A percentile compares a stretch with the other conserved stretches of the same genome.
phyloP scores from a whole-genome alignment of 805 yeast species.

The Kluyveromyces lactis region DNA sequence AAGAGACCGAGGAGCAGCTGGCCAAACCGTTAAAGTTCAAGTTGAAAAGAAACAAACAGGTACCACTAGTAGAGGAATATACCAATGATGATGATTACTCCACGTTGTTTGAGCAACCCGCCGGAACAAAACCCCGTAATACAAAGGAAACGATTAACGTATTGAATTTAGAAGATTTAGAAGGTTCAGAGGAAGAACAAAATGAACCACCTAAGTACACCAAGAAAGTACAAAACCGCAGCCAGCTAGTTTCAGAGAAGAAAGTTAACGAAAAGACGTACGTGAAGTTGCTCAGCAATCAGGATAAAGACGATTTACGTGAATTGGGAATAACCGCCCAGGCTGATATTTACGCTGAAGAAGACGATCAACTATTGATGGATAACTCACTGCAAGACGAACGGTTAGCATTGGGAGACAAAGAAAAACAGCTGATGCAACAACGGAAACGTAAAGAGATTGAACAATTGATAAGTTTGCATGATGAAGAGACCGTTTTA shows the following conservation, averaged over 20 bases:
- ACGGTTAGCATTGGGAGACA: conserved; percentile 17
- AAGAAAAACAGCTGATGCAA: conserved; percentile 10
- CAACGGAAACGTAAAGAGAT: conserved; percentile 13
- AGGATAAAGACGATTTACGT: conserved; percentile 20
- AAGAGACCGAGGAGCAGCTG: background rate
- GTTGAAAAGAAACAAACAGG: background rate
- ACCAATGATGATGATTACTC: background rate
- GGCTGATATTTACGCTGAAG: conserved; percentile 5
- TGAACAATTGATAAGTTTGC: conserved; percentile 13
- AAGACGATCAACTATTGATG: conserved; percentile 6
- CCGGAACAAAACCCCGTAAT: background rate
- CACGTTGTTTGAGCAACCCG: background rate
- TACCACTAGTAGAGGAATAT: background rate
- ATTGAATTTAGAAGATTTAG: conserved; percentile 17
- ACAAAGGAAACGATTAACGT: conserved; percentile 1
- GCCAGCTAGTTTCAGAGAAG: conserved; percentile 6
- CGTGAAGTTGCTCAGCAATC: conserved; percentile 18
- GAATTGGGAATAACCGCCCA: conserved; percentile 13
- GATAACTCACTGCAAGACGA: conserved; percentile 20
- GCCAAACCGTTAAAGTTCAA: conserved; percentile 3
- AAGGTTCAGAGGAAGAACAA: conserved; percentile 4
- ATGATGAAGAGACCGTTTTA: background rate
- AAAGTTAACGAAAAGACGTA: conserved; percentile 18
- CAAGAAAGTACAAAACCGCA: background rate
- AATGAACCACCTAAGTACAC: background rate